Conservation (phyloP, 164 flowering plant genomes). For the Nymphaea thermarum region DNA sequence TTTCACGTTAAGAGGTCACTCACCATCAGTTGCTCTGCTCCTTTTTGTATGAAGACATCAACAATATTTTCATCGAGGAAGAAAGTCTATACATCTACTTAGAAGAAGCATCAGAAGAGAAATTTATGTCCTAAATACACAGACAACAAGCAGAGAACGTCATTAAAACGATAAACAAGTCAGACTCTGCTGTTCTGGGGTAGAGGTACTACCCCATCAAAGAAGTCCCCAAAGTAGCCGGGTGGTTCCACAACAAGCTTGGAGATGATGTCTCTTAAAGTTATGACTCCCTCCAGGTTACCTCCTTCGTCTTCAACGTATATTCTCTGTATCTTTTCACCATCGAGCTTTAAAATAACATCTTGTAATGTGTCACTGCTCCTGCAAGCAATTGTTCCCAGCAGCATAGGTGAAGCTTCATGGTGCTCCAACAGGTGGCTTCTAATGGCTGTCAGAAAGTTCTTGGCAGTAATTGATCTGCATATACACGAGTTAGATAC, state of each 20-base stretch:
- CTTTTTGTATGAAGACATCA: too few species aligned
- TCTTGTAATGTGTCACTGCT: constrained; percentile 52
- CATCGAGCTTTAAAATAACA: constrained; percentile 56
- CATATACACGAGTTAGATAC: background rate
- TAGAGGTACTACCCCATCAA: constrained; percentile 80
- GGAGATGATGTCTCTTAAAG: constrained; percentile 92
- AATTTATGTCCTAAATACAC: too few species aligned
- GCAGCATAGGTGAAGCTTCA: constrained; percentile 36
- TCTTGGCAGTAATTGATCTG: constrained; percentile 79
- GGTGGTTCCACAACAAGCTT: constrained; percentile 91
- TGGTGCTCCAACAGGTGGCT: constrained; percentile 37
- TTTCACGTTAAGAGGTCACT: too few species aligned
- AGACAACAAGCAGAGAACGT: too few species aligned
- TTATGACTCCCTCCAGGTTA: constrained; percentile 76
- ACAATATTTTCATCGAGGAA: too few species aligned
- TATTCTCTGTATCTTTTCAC: constrained; percentile 64
- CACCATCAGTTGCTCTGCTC: too few species aligned
- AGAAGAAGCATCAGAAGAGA: too few species aligned
- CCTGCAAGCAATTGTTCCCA: constrained; percentile 57
- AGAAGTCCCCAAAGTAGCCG: constrained; percentile 92
- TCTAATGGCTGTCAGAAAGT: constrained; percentile 62
- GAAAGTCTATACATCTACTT: too few species aligned
- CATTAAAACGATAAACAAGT: background rate
- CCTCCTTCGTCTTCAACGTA: constrained; percentile 65
- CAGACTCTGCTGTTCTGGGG: constrained; percentile 70